Percentiles rank a stretch among this genome's conserved stretches.
These are phyloP conservation scores for Schizophyllum commune DNA, from an alignment of 1,284 basidiomycete species.

Conservation along the genomic window DNA sequence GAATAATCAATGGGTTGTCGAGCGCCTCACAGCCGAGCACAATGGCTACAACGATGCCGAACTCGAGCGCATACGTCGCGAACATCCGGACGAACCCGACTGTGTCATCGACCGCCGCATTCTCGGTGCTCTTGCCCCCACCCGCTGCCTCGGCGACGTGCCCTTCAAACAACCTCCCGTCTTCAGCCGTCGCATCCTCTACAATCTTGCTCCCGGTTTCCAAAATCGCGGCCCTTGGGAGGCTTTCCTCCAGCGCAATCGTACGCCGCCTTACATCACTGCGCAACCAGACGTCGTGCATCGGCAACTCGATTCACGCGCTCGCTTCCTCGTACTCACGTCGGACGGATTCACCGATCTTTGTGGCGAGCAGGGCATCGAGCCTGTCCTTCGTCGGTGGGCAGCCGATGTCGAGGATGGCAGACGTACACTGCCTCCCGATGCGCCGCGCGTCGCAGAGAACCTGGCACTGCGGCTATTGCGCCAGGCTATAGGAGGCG, in stretches of 20 bases:
- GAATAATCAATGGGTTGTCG: slow-evolving; percentile 44
- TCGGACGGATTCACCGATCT: slow-evolving; percentile 65
- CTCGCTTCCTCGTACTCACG: slow-evolving; percentile 47
- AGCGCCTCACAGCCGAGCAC: slow-evolving; percentile 49
- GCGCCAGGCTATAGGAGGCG: slow-evolving; percentile 51
- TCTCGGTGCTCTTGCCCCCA: slow-evolving; percentile 63
- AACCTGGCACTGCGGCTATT: slow-evolving; percentile 54
- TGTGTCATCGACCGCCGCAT: slow-evolving; percentile 54
- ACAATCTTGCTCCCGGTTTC: slow-evolving; percentile 57
- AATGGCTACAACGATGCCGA: slow-evolving; percentile 58
- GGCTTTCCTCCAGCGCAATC: slow-evolving; percentile 51
- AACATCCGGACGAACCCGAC: slow-evolving; percentile 59
- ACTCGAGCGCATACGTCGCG: slow-evolving; percentile 45
- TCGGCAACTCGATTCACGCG: slow-evolving; percentile 29
- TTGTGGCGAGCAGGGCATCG: slow-evolving; percentile 35
- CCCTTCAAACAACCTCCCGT: slow-evolving; percentile 65
- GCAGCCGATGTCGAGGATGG: slow-evolving; percentile 9
- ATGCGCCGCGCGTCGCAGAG: slow-evolving; percentile 17
- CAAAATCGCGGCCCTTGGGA: slow-evolving; percentile 56
- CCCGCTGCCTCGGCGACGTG: slow-evolving; percentile 65
- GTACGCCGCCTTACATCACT: slow-evolving; percentile 63
- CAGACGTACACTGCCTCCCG: slow-evolving; percentile 4
- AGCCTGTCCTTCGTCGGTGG: slow-evolving; percentile 12
- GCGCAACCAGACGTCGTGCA: slow-evolving; percentile 56
- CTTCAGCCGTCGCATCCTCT: slow-evolving; percentile 60